These are phyloP conservation scores for Primulina eburnea DNA, from an alignment of 257 asterid species.

Conservation along the genomic window DNA sequence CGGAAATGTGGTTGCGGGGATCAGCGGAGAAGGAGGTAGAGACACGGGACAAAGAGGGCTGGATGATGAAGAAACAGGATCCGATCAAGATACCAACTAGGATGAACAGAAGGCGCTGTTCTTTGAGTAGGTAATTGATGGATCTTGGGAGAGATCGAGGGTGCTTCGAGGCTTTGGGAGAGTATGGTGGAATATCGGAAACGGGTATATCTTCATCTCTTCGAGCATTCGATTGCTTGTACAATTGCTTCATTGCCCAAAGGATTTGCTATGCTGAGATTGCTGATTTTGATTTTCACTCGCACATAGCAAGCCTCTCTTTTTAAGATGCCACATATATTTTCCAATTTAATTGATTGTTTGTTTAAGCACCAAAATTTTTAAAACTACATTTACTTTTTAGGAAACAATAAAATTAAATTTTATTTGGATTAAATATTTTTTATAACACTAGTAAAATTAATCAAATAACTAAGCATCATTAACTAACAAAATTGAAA, in stretches of 20 bases:
- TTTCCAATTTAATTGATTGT: no score
- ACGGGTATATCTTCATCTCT: constrained; percentile 52
- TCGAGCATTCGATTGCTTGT: constrained; percentile 47
- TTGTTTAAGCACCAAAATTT: no score
- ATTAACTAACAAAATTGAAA: no score
- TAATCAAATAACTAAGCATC: no score
- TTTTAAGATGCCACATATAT: no score
- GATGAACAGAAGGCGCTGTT: constrained; percentile 70
- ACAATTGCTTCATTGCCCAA: constrained; percentile 60
- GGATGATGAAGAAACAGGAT: constrained; percentile 60
- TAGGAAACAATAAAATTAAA: no score
- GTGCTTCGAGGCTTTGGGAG: constrained; percentile 68
- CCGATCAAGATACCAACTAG: constrained; percentile 66
- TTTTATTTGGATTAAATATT: no score
- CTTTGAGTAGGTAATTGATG: constrained; percentile 56
- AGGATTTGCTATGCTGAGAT: background rate
- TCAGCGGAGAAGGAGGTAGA: constrained; percentile 29
- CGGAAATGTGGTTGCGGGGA: constrained; percentile 24
- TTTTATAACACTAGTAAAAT: no score
- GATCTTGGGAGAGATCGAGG: constrained; percentile 68
- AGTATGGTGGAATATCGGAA: constrained; percentile 47
- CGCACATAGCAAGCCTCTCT: background rate
- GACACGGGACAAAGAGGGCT: constrained; percentile 39
- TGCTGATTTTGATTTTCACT: background rate
- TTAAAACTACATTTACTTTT: no score